These are phyloP conservation scores for Rutstroemia sp. DNA, from an alignment of 2,329 filamentous ascomycete genomes.

Conservation along the genomic window DNA sequence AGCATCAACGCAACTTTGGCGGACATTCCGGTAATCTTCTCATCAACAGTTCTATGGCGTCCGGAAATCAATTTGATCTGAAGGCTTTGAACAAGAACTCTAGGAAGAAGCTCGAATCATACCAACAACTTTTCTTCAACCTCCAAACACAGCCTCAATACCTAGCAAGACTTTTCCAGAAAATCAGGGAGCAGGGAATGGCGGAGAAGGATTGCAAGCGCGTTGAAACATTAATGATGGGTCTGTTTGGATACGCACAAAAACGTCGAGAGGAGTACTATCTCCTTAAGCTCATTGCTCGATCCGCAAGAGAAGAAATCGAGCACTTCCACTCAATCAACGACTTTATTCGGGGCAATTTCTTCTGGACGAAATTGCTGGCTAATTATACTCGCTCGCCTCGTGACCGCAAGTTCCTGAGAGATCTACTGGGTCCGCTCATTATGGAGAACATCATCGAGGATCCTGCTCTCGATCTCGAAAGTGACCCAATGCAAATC, in stretches of 20 bases:
- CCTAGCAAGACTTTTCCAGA: conserved; percentile 78
- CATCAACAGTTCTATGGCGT: conserved; percentile 80
- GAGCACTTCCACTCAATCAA: conserved; percentile 65
- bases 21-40: conserved; percentile 79
- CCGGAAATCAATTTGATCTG: conserved; percentile 87
- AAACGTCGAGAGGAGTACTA: conserved; percentile 97
- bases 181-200: conserved; percentile 73
- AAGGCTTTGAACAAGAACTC: conserved; percentile 98
- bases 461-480: conserved; percentile 81
- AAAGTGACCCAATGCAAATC: conserved; percentile 96
- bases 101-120: conserved; percentile 87
- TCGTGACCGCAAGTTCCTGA: conserved; percentile 83
- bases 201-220: conserved; percentile 89
- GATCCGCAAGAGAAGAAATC: conserved; percentile 80
- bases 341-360: conserved; percentile 83
- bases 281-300: conserved; percentile 76
- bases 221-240: conserved; percentile 91
- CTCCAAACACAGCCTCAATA: conserved; percentile 96
- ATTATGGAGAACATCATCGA: conserved; percentile 91
- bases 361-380: conserved; percentile 87
- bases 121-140: conserved; percentile 96
- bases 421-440: conserved; percentile 75
- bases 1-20: conserved; percentile 93
- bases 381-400: conserved; percentile 85
- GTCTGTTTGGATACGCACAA: conserved; percentile 92